A percentile compares a stretch with the other conserved stretches of the same genome.
Conservation (phyloP, 768 basidiomycete species). For the Tylopilus rubrobrunneus region DNA sequence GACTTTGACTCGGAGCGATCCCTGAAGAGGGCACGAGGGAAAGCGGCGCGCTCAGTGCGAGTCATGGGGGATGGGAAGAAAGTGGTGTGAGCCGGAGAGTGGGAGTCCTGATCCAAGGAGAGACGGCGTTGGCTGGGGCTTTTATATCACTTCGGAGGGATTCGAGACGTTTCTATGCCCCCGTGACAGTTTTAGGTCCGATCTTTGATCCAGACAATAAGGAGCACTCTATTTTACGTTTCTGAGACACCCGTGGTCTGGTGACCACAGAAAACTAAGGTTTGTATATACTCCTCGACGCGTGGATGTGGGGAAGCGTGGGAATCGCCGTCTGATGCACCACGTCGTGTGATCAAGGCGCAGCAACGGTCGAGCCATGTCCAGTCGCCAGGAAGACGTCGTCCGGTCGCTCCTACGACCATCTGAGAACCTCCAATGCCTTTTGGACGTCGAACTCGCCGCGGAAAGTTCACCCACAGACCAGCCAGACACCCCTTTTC, state of each 20-base stretch:
- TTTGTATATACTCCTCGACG: too few relatives aligned
- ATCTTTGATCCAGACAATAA: too few relatives aligned
- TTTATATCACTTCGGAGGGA: background rate
- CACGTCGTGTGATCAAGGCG: background rate
- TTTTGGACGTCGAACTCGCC: slow-evolving; percentile 38
- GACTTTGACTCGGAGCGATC: slow-evolving; percentile 79
- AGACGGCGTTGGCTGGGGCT: background rate
- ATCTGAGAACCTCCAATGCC: slow-evolving; percentile 44
- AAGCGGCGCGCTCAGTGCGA: slow-evolving; percentile 70
- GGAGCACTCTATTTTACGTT: too few relatives aligned
- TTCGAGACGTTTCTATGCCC: background rate
- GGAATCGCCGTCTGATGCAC: slow-evolving; percentile 14
- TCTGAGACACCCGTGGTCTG: background rate
- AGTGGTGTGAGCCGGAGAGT: background rate
- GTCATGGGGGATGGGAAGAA: slow-evolving; percentile 48
- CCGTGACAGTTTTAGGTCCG: background rate
- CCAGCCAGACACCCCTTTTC: background rate
- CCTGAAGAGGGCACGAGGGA: slow-evolving; percentile 66
- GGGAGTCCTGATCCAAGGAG: background rate
- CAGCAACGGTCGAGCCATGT: slow-evolving; percentile 2
- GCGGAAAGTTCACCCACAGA: background rate
- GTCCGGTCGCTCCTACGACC: slow-evolving; percentile 31
- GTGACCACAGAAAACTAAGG: background rate
- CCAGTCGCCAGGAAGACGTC: slow-evolving; percentile 9
- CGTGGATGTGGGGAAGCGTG: slow-evolving; percentile 28